A percentile compares a stretch with the other conserved stretches of the same genome.
Conservation (phyloP, 2,329 filamentous ascomycete species). For the Bisporella sp. region DNA sequence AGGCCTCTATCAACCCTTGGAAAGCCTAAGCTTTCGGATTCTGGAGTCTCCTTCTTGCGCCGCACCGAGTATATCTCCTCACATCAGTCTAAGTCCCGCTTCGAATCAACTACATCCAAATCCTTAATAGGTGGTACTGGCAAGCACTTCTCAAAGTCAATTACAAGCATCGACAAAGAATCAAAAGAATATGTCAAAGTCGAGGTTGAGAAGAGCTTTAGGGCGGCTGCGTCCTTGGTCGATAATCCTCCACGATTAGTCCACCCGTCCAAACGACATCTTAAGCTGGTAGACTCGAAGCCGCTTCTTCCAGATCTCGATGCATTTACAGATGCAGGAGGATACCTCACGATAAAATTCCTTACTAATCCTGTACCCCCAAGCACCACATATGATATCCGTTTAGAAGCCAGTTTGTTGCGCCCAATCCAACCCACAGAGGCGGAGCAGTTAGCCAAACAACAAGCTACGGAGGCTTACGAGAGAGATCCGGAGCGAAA, state of each 20-base stretch:
- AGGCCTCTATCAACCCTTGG: conserved; percentile 78
- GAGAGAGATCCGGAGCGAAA: conserved; percentile 49
- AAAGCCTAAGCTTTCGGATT: conserved; percentile 70
- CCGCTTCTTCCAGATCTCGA: conserved; percentile 60
- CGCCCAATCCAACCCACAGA: conserved; percentile 50
- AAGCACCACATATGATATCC: conserved; percentile 47
- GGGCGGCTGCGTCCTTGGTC: conserved; percentile 44
- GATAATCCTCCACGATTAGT: conserved; percentile 46
- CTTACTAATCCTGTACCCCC: conserved; percentile 54
- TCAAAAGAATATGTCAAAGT: conserved; percentile 60
- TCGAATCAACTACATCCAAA: conserved; percentile 47
- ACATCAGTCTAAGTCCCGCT: conserved; percentile 39
- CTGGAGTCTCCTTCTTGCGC: conserved; percentile 86
- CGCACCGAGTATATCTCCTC: conserved; percentile 91
- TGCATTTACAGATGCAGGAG: conserved; percentile 62
- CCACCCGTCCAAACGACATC: conserved; percentile 48
- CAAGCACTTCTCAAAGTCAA: conserved; percentile 34
- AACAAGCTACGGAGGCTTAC: conserved; percentile 45
- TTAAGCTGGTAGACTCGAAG: conserved; percentile 52
- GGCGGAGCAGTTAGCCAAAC: conserved; percentile 42
- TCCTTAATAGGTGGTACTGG: conserved; percentile 36
- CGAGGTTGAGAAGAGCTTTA: conserved; percentile 59
- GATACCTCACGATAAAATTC: conserved; percentile 65
- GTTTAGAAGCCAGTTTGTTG: conserved; percentile 55
- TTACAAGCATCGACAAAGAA: conserved; percentile 46